Evolutionary conservation across 164 flowering plant species (phyloP), one percentile per base, ranked within the genome.

Genomic region (Saururus chinensis): DNA sequence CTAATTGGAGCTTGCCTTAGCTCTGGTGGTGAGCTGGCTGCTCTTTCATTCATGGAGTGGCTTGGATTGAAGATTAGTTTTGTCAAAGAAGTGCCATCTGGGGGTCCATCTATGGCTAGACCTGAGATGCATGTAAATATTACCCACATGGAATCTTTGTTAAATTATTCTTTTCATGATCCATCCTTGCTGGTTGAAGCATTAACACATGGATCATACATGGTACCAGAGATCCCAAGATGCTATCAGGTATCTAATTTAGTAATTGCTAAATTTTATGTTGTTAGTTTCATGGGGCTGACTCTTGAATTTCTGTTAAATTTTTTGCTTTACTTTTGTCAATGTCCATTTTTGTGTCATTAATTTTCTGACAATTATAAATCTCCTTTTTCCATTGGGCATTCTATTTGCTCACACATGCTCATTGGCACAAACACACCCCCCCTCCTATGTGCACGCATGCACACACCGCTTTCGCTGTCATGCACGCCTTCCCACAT

Each of bases 161-260:
- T 92, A 40, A 77, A 80, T 20, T 89, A 92, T 71, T 53, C 73
- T n/a, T 92, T 92, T 59, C 74, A 30, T 7, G 90, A 92, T 61
- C 79, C 75, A 57, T 81, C 92, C 55, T 69, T 89, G 35, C 60
- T 92, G 19, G 82, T 89, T 22, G 98, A 92, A 71, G 96, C 98
- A 12, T 68, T 92, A 23, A 92, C 92, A 3, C 98, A 92, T 75
- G 98, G 91, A 17, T 92, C 96, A 23, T 89, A 82, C 71, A 85
- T 80, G 84, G 72, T 87, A 56, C 80, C 95, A 35, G 89, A 83
- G 51, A 72, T 87, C 65, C 89, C 89, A 56, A 70, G 83, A 72
- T 84, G 92, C 71, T 92, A 89, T 68, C 95, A 92, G 96, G 98
- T 91, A 42, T 35, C 24, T 53, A 16, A 16, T 41, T 41, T 9